These are phyloP conservation scores for Cryphonectria naterciae DNA, from an alignment of 2,329 filamentous ascomycete genomes.

Conservation along the genomic window DNA sequence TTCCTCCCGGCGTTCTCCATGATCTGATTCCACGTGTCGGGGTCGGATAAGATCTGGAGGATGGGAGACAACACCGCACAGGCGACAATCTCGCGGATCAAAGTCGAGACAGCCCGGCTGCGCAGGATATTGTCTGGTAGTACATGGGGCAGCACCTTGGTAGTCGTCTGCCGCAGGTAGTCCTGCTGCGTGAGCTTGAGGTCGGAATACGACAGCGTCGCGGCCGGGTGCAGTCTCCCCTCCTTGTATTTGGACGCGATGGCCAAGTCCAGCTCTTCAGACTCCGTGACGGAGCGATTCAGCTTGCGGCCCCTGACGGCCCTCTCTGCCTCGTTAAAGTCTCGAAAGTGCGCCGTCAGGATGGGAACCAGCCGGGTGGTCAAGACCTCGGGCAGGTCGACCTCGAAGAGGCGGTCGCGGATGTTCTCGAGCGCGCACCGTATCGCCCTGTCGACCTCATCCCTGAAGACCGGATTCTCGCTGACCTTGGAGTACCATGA, in stretches of 20 bases:
- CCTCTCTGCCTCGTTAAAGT: constrained; percentile 89
- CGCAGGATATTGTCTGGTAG: constrained; percentile 75
- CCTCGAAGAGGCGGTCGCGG: constrained; percentile 70
- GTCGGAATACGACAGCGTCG: constrained; percentile 80
- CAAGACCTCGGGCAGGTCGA: constrained; percentile 83
- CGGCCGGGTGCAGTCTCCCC: constrained; percentile 86
- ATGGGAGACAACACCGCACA: constrained; percentile 88
- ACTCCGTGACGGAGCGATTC: constrained; percentile 89
- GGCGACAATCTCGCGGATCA: constrained; percentile 88
- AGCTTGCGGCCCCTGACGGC: constrained; percentile 85
- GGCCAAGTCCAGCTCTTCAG: constrained; percentile 91
- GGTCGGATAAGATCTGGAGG: constrained; percentile 80
- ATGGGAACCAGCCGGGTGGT: constrained; percentile 86
- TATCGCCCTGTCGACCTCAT: constrained; percentile 83
- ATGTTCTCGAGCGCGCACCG: constrained; percentile 73
- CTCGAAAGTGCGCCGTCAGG: constrained; percentile 83
- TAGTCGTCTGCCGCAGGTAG: constrained; percentile 77
- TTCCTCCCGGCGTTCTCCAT: constrained; percentile 88
- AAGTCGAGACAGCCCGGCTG: constrained; percentile 77
- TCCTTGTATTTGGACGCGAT: constrained; percentile 94
- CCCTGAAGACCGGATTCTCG: constrained; percentile 75
- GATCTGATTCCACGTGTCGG: constrained; percentile 96
- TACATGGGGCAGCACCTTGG: constrained; percentile 72
- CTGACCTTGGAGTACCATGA: constrained; percentile 92
- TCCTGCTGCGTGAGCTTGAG: constrained; percentile 85